Conservation (phyloP, 306 rosid genomes). For the Spatholobus suberectus region DNA sequence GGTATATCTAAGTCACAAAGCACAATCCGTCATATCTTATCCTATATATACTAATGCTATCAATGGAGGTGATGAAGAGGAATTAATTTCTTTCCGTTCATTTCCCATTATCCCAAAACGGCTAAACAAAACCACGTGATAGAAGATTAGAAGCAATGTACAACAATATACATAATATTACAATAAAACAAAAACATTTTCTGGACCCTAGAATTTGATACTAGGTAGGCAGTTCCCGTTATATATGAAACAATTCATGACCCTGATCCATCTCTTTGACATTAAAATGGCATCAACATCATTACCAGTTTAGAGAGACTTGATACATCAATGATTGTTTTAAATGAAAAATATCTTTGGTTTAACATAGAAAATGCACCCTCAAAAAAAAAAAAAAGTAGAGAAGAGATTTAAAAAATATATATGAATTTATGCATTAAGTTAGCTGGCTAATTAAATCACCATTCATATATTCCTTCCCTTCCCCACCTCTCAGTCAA, state of each 20-base stretch:
- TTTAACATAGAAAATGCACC: neutral
- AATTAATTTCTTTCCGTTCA: conserved; percentile 20
- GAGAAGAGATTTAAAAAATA: neutral
- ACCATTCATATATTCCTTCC: conserved; percentile 22
- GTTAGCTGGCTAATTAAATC: conserved; percentile 19
- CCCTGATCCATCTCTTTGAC: conserved; percentile 15
- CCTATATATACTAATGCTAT: conserved; percentile 15
- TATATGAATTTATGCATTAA: neutral
- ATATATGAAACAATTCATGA: conserved; percentile 31
- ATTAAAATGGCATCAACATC: conserved; percentile 26
- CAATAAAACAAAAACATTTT: conserved; percentile 6
- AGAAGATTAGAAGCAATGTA: conserved; percentile 10
- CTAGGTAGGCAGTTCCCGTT: conserved; percentile 27
- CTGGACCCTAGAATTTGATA: conserved; percentile 27
- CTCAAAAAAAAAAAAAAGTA: too few relatives aligned
- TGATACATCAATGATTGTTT: conserved; percentile 20
- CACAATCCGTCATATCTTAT: conserved; percentile 13
- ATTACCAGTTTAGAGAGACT: conserved; percentile 29
- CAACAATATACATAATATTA: neutral
- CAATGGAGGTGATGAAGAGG: neutral
- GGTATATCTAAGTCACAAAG: conserved; percentile 11
- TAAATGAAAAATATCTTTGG: conserved; percentile 21
- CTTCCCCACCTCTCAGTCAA: conserved; percentile 1
- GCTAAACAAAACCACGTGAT: conserved; percentile 46
- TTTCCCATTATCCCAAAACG: conserved; percentile 12